Base-by-base conservation (phyloP, 2,329 filamentous ascomycete genomes). In the Corniculantispora saksenae region DNA sequence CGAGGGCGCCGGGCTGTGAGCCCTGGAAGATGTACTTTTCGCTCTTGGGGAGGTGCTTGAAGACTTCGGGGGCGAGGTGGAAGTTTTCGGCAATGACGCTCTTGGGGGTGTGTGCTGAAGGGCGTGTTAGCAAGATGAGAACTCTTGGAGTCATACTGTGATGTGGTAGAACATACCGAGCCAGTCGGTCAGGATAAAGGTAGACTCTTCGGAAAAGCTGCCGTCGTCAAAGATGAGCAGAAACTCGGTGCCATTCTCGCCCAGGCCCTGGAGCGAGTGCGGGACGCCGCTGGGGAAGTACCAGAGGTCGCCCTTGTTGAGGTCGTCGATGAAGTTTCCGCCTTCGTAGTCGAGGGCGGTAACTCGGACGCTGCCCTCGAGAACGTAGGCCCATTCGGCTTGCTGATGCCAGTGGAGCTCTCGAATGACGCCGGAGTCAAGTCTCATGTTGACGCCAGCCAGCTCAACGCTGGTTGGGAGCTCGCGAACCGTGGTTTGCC, bases 321-420 rank as follows among this genome's bases (percentile, higher is more conserved):
- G 77, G 72, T 94, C 91, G 69, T 93, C 91, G 67, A 93, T 85
- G 74, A 92, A 93, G 67, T 87, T 91, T 67, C 91, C 87, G 12
- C 91, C 91, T 67, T 94, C 89, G 50, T 89, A 86, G 76, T 93
- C 90, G 21, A 93, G 83, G 1, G 88, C 90, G 0, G 90, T 92
- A 59, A 93, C 85, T 61, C 91, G 86, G 23, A 91, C 89, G 66
- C 84, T 82, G 59, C 91, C 91, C 64, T 89, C 86, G 0, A 93
- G 83, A 3, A 93, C 87, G 67, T 90, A 92, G 0, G 89, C 89
- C 90, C 91, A 93, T 72, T 93, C 91, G 45, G 89, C 90, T 74
- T 92, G 89, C 70, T 91, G 91, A 80, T 93, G 91, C 91, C 91
- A 93, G 73, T 93, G 91, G 10, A 93, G 81, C 74, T 93, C 91